A percentile compares a stretch with the other conserved stretches of the same genome.
These are phyloP conservation scores for Monosporascus sp. DNA, from an alignment of 2,329 filamentous ascomycete species.

Conservation along the genomic window DNA sequence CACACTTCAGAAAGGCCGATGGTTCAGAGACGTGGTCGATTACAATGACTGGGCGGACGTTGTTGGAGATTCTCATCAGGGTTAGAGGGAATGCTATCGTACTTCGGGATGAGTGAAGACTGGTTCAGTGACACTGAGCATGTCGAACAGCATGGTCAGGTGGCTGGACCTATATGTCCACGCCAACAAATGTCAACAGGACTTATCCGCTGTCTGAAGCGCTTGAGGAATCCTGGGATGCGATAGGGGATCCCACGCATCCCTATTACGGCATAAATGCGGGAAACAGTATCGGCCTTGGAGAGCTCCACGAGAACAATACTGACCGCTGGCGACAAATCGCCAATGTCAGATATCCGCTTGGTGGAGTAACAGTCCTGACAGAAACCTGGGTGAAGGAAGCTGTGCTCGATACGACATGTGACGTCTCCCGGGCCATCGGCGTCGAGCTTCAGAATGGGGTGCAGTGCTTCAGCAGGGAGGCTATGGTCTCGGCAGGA, in stretches of 20 bases:
- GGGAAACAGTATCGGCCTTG: constrained; percentile 24
- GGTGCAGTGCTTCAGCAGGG: constrained; percentile 20
- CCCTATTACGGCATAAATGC: constrained; percentile 17
- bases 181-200: constrained; percentile 18
- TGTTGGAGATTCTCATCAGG: constrained; percentile 33
- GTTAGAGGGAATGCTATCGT: constrained; percentile 30
- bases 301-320: constrained; percentile 26
- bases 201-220: constrained; percentile 28
- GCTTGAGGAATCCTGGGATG: constrained; percentile 25
- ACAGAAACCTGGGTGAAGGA: constrained; percentile 17
- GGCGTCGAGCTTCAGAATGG: constrained; percentile 19
- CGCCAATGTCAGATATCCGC: constrained; percentile 20
- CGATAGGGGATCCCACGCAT: constrained; percentile 22
- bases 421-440: constrained; percentile 11
- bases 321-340: constrained; percentile 23
- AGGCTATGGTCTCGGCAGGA: constrained; percentile 33
- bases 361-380: constrained; percentile 18
- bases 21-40: not conserved
- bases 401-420: constrained; percentile 15
- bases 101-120: constrained; percentile 14
- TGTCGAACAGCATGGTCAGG: constrained; percentile 20
- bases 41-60: constrained; percentile 19
- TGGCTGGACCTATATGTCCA: constrained; percentile 22
- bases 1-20: not conserved
- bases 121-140: constrained; percentile 13